Base-by-base conservation (phyloP, 441 rosid genomes). In the Cnidoscolus chayamansa region DNA sequence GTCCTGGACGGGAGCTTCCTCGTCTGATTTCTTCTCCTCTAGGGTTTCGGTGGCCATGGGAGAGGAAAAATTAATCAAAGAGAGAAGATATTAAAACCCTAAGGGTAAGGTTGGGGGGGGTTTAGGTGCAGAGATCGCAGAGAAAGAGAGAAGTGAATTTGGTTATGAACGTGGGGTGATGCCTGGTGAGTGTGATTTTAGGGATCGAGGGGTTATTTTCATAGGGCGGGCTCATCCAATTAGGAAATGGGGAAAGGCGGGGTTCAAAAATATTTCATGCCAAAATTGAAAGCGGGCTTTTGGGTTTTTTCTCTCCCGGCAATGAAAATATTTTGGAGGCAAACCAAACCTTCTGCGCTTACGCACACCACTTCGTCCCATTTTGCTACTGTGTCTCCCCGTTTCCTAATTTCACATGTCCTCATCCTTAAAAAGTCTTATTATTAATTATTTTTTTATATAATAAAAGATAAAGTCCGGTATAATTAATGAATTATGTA, bases 21-120 rank as follows among this genome's bases (percentile, higher is more conserved):
- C 84, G 64, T 76, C 85, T 63, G 85, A 77, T 55, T 73, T 86
- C 76, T 84, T 82, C 74, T 82, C 97, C n/a, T 79, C 89, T 85
- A 87, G 85, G 92, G 91, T 79, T 82, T 90, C 93, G 60, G 69
- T 80, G 72, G 91, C 85, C 98, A 93, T 93, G 72, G 67, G 45
- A 58, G 59, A 67, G 56, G 40, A 25, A 37, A 48, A 65, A 74
- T 15, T 32, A 62, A 72, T 31, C 12, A 51, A 16, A 59, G 53
- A 71, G 16, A 48, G 4, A 5, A 48, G 13, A 4, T 4, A 35
- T 10, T 55, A 71, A 54, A 73, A 78, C 79, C 81, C 85, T 81
- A 68, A 40, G 45, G 45, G 0, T 40, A 35, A 35, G 40, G 5
- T 35, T 35, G 40, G 40, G 45, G 45, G 45, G 45, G 45, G 7